Evolutionary conservation across 2,329 filamentous ascomycete genomes (phyloP).

Genomic region (Xylariaceae sp.): DNA sequence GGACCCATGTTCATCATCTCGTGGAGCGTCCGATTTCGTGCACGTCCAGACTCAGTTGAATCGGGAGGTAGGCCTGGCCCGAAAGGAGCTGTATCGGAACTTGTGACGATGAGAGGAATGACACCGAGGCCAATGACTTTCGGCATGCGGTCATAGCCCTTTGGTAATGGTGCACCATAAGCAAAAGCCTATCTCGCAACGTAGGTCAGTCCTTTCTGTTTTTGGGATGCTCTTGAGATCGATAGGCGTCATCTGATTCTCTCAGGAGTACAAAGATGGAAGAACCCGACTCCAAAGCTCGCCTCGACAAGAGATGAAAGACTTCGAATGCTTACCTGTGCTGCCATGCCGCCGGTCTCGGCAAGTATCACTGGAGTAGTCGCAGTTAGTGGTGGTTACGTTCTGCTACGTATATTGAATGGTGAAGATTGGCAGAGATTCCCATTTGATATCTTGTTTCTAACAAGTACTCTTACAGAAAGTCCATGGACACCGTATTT

Average conservation of each 20-base stretch:
- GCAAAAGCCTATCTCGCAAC: too few species aligned
- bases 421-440: too few species aligned
- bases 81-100: slow-evolving; percentile 37
- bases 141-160: slow-evolving; percentile 34
- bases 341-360: neutral
- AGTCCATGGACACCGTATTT: neutral
- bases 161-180: slow-evolving; percentile 35
- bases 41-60: slow-evolving; percentile 32
- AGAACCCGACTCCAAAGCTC: too few species aligned
- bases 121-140: slow-evolving; percentile 38
- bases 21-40: slow-evolving; percentile 30
- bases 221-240: too few species aligned
- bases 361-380: too few species aligned
- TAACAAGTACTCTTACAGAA: neutral
- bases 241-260: too few species aligned
- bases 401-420: too few species aligned
- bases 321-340: too few species aligned
- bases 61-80: slow-evolving; percentile 37
- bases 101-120: slow-evolving; percentile 33
- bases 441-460: neutral
- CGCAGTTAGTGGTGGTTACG: too few species aligned
- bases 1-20: slow-evolving; percentile 14
- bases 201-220: slow-evolving; percentile 10
- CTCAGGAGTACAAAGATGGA: too few species aligned
- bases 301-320: too few species aligned